These are phyloP conservation scores for Phaeosphaeriaceae sp. DNA, from an alignment of 2,329 filamentous ascomycete genomes.

Conservation along the genomic window DNA sequence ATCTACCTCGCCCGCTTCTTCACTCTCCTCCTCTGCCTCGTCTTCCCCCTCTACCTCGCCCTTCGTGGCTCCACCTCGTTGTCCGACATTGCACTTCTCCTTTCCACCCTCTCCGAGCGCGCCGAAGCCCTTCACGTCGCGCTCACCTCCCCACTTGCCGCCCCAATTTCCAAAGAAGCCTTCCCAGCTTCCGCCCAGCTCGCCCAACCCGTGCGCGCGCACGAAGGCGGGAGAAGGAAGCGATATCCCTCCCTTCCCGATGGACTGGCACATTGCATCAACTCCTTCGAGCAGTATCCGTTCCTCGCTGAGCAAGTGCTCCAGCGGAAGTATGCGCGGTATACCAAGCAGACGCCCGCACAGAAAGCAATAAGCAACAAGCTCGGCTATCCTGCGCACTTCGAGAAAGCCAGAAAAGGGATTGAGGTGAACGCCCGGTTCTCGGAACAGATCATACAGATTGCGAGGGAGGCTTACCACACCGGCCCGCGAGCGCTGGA, in stretches of 20 bases:
- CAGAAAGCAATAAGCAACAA: conserved; percentile 10
- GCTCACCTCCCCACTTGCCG: conserved; percentile 1
- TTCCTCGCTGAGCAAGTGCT: conserved; percentile 9
- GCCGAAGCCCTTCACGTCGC: conserved; percentile 4
- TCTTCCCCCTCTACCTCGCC: conserved; percentile 6
- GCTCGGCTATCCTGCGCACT: conserved; percentile 11
- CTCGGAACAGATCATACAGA: conserved; percentile 4
- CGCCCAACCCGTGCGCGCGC: not conserved
- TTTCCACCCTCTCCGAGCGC: conserved; percentile 8
- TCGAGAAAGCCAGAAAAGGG: conserved; percentile 10
- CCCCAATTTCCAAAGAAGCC: conserved; percentile 1
- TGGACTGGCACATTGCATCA: conserved; percentile 10
- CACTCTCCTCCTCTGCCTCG: conserved; percentile 7
- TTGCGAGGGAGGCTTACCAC: conserved; percentile 7
- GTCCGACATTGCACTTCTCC: conserved; percentile 9
- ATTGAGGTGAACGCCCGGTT: conserved; percentile 10
- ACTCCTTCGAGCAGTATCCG: conserved; percentile 12
- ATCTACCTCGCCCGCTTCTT: conserved; percentile 3
- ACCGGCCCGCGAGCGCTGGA: conserved; percentile 7
- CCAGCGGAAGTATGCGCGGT: conserved; percentile 8
- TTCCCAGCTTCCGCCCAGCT: not conserved
- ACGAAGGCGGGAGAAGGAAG: conserved; percentile 6
- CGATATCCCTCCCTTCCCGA: conserved; percentile 7
- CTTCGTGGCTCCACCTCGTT: conserved; percentile 5
- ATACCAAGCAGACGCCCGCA: conserved; percentile 8